A percentile compares a stretch with the other conserved stretches of the same genome.
Conservation (phyloP, 2,329 filamentous ascomycete species). For the Fusarium sp. region DNA sequence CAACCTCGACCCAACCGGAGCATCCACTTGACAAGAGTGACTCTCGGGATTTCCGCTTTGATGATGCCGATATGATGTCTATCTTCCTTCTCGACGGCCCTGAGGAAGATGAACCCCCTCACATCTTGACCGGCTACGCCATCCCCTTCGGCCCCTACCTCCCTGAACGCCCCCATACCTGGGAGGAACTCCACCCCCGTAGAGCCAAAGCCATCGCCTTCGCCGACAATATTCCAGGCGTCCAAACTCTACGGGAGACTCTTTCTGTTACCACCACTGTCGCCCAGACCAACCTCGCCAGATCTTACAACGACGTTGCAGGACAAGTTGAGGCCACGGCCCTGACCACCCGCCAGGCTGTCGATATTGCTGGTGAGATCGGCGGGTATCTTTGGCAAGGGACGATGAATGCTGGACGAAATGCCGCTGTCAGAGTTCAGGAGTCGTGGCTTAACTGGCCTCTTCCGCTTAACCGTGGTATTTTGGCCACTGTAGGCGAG, state of each 20-base stretch:
- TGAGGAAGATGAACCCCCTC: conserved; percentile 5
- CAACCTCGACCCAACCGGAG: neutral
- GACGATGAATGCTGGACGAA: conserved; percentile 11
- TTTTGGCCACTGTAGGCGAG: neutral
- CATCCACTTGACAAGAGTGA: neutral
- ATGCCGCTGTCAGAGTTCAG: conserved; percentile 3
- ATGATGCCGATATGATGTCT: neutral
- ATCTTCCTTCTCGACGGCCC: neutral
- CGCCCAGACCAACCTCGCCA: conserved; percentile 9
- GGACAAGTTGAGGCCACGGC: neutral
- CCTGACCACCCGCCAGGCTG: conserved; percentile 10
- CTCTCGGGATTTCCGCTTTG: neutral
- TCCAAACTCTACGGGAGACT: neutral
- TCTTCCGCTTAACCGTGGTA: conserved; percentile 3
- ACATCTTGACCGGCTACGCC: conserved; percentile 8
- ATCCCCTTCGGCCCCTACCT: conserved; percentile 17
- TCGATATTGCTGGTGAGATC: conserved; percentile 5
- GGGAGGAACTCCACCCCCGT: conserved; percentile 8
- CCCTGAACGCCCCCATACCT: neutral
- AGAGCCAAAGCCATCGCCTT: neutral
- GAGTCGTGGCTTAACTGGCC: conserved; percentile 14
- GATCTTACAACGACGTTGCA: conserved; percentile 24
- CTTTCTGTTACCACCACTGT: neutral
- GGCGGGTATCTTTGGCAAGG: conserved; percentile 16
- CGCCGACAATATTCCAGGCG: conserved; percentile 2